Evolutionary conservation across 495 filamentous ascomycete genomes (phyloP), one percentile per base, ranked within the genome.

Genomic region (Echria macrotheca): DNA sequence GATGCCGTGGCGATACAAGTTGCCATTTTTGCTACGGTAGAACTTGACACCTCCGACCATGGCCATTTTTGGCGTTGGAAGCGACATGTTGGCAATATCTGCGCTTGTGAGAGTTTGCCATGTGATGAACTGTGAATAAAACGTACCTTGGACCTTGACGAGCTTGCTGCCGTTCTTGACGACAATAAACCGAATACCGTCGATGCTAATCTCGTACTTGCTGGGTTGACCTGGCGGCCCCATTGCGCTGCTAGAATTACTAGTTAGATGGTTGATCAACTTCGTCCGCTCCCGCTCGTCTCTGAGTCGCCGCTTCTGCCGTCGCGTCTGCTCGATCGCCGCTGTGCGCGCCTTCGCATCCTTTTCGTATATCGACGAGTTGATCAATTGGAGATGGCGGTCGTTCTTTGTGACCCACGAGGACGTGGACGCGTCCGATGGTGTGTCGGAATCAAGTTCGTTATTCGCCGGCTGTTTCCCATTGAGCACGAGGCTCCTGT

Each of bases 311-410:
- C 77, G 70, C 54, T 82, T 85, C 36, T 79, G 72, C 53, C 77
- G 77, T 17, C 78, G 71, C 2, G 83, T 85, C 55, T 85, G 77
- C 52, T 89, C 84, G 40, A 93, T 84, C 8, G 87, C 88, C 58
- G 80, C 83, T 1, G 81, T 72, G 28, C 87, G 75, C n/a, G 79
- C 75, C 54, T 83, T 79, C 1, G 75, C 73, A 46, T 87, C 81
- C 65, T 87, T 83, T 56, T 94, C 84, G 66, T 87, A 95, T 11
- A 95, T 77, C 2, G 82, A 76, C 14, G 83, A 76, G 60, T 95
- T 95, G 68, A 96, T 95, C 39, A 96, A 67, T 65, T 95, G 90
- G 67, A 91, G 79, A 55, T 94, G 89, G 44, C 89, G 85, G 54
- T 90, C 89, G 44, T 73, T 82, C 61, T 85, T 91, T 17, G 84